phyloP scores from a whole-genome alignment of 169 alveolate species.

The Neospora caninum region DNA sequence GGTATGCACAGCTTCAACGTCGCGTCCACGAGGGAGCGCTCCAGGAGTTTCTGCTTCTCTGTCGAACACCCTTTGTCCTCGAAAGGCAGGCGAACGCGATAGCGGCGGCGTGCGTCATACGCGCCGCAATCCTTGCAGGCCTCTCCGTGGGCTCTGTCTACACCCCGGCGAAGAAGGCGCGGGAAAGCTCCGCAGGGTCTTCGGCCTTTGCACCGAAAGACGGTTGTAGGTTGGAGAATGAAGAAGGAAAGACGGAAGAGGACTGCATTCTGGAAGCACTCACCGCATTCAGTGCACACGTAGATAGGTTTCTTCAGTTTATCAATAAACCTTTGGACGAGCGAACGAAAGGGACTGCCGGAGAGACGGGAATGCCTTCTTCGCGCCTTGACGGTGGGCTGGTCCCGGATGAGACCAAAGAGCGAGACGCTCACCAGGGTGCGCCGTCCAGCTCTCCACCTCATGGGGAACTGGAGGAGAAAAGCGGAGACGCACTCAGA shows the following conservation, averaged over 20 bases:
- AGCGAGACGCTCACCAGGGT: background rate
- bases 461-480: background rate
- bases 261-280: background rate
- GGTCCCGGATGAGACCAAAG: background rate
- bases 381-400: background rate
- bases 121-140: background rate
- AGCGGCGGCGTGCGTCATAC: slow-evolving; percentile 23
- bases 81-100: slow-evolving; percentile 11
- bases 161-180: background rate
- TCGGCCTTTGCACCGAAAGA: background rate
- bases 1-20: slow-evolving; percentile 21
- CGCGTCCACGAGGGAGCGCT: slow-evolving; percentile 26
- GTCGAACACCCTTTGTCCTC: slow-evolving; percentile 9
- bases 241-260: background rate
- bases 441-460: background rate
- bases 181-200: background rate
- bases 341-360: background rate
- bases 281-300: background rate
- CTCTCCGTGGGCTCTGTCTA: background rate
- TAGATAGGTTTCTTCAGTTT: background rate
- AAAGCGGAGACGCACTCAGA: background rate
- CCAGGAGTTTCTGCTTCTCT: background rate
- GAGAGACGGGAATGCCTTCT: background rate
- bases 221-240: background rate
- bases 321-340: background rate